Evolutionary conservation across 176 grass and related monocot species (phyloP), one percentile per base, ranked within the genome.

Genomic region (Luzula sylvatica): DNA sequence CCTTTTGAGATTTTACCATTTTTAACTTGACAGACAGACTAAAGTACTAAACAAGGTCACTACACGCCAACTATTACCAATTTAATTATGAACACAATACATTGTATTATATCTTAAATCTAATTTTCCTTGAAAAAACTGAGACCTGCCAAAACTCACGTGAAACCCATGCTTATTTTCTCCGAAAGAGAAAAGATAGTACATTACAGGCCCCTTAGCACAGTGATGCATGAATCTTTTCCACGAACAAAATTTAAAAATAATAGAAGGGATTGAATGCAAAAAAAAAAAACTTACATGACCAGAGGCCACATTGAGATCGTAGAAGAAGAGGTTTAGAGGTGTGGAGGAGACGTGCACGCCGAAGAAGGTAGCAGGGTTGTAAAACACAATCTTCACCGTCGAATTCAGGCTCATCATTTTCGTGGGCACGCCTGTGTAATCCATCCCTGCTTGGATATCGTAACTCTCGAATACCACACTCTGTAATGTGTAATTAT

Each of bases 341-440:
- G 85, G 85, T 27, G 92, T 86, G 30, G 92, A 75, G 50, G 78
- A 71, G 74, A 90, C 81, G 65, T 98, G 92, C 51, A 98, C 71
- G 75, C 92, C 82, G 68, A 98, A 98, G 81, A 98, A 98, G 51
- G 92, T 87, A 46, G 75, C 92, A 0, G 76, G 74, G 81, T 98
- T 98, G 50, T 82, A 79, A 55, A 90, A 98, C 2, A 78, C 65
- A 58, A 98, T 80, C 68, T 58, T 73, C 32, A 98, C 92, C 46
- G 92, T 98, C 12, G 85, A 83, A 71, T 90, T 98, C 15, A 90
- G 55, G 0, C 78, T 80, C 74, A 98, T 82, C 85, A 98, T 98
- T 81, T 86, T 83, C 1, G 92, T 98, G 15, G 92, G 92, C 7
- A 98, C 92, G 22, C 92, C 92, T 20, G 92, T 90, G 59, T 79